Conservation (phyloP, 2,329 filamentous ascomycete genomes). For the Parastagonospora avenae region DNA sequence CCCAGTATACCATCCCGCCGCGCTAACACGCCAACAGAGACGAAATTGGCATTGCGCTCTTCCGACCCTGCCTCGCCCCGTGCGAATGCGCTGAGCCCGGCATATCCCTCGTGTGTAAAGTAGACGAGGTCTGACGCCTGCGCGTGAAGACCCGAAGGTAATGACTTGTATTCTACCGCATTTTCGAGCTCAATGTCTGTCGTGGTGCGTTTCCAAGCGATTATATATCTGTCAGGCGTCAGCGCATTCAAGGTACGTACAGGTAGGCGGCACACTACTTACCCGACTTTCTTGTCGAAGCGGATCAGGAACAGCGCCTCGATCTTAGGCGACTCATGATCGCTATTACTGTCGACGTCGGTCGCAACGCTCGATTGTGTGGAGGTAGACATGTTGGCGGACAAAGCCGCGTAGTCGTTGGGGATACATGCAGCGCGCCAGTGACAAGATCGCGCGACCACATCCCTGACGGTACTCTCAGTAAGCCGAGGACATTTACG, state of each 20-base stretch:
- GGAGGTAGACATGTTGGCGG: conserved; percentile 31
- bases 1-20: conserved; percentile 85
- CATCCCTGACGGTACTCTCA: no score
- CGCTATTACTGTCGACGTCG: conserved; percentile 25
- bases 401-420: conserved; percentile 1
- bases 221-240: conserved; percentile 65
- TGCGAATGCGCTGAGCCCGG: conserved; percentile 89
- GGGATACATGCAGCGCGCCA: background rate
- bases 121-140: conserved; percentile 87
- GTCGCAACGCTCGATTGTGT: conserved; percentile 36
- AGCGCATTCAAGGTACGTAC: conserved; percentile 3
- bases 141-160: conserved; percentile 90
- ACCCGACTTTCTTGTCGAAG: conserved; percentile 92
- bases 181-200: conserved; percentile 78
- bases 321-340: conserved; percentile 32
- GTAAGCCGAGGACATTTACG: no score
- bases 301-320: conserved; percentile 86
- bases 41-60: conserved; percentile 87
- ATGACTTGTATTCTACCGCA: conserved; percentile 92
- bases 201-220: conserved; percentile 81
- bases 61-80: conserved; percentile 79
- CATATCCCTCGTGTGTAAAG: conserved; percentile 84
- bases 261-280: conserved; percentile 38
- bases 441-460: no score
- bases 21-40: conserved; percentile 87